Conservation (phyloP, 2,329 filamentous ascomycete genomes). For the Ceratocystis eucalypticola region DNA sequence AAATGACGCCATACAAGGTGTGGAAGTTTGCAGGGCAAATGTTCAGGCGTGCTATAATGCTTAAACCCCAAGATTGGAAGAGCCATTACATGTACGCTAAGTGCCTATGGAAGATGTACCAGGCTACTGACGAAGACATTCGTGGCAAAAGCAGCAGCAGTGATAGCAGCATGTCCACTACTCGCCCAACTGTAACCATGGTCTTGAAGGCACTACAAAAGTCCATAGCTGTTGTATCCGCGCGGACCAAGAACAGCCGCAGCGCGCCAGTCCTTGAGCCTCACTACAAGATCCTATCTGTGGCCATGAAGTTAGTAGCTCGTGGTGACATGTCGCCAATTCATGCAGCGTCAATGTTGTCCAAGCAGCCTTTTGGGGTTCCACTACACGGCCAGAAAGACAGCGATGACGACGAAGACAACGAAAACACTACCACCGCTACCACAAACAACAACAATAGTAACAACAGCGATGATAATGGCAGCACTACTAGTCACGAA, state of each 20-base stretch:
- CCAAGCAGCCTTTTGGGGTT: slow-evolving; percentile 41
- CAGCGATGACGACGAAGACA: slow-evolving; percentile 29
- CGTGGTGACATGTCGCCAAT: slow-evolving; percentile 35
- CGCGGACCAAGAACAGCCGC: slow-evolving; percentile 41
- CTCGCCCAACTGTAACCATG: slow-evolving; percentile 29
- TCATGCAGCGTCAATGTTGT: slow-evolving; percentile 39
- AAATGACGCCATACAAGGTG: slow-evolving; percentile 47
- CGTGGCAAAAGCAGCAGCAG: slow-evolving; percentile 18
- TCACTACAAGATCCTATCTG: slow-evolving; percentile 77
- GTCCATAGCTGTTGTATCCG: slow-evolving; percentile 37
- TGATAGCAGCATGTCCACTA: background rate
- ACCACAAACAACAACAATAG: background rate
- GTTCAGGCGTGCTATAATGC: slow-evolving; percentile 42
- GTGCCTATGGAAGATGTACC: slow-evolving; percentile 51
- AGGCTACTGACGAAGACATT: slow-evolving; percentile 35
- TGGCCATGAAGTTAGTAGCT: slow-evolving; percentile 67
- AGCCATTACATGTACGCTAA: slow-evolving; percentile 49
- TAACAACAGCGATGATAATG: slow-evolving; percentile 24
- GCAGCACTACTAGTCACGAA: slow-evolving; percentile 11
- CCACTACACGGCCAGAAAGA: slow-evolving; percentile 13
- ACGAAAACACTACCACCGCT: slow-evolving; percentile 22
- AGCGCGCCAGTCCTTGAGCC: slow-evolving; percentile 77
- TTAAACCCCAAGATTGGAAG: slow-evolving; percentile 45
- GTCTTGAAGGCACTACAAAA: slow-evolving; percentile 39
- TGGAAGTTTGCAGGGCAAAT: slow-evolving; percentile 47